Evolutionary conservation across 768 basidiomycete genomes (phyloP), one percentile per base, ranked within the genome.

Genomic region (Crucibulum laeve): DNA sequence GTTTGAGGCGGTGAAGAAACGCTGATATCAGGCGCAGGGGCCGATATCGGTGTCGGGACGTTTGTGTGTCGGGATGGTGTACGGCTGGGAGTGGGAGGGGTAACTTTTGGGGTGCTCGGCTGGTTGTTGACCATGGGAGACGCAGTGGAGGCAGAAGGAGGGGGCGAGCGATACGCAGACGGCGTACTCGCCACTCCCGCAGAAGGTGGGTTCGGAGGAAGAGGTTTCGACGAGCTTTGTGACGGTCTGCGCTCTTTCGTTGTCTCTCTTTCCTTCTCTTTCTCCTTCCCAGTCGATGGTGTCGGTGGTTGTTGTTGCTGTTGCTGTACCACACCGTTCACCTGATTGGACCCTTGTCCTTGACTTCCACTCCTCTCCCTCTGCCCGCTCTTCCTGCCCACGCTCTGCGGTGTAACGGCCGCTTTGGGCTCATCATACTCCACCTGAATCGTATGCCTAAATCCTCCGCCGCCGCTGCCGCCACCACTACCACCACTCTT

Each of bases 381-480:
- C 37, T 68, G 63, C 30, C 66, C 62, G 26, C 59, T 66, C 50
- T 50, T 61, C 51, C 61, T 61, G 21, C 52, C 45, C 34, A 59
- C 42, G 40, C 55, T 61, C 54, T n/a, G n/a, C n/a, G n/a, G n/a
- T n/a, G n/a, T n/a, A n/a, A n/a, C n/a, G n/a, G 54, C 48, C 46
- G 52, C 53, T 33, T 46, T 37, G 49, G 76, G 75, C 43, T 84
- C 83, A 45, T 86, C 87, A 54, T 97, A 98, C 64, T 99, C 96
- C 46, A 98, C 87, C 62, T 98, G 96, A 37, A 98, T 90, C 7
- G 96, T 98, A 63, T 98, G 93, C 38, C 92, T 72, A 62, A 87
- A 84, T 42, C 57, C 59, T 45, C 56, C 55, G 8, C 50, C 56
- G 14, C 56, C 56, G 28, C 49, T 54, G 14, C 57, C 56, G 25